Conservation (phyloP, 2,329 filamentous ascomycete genomes). For the Stagonosporopsis tanaceti region DNA sequence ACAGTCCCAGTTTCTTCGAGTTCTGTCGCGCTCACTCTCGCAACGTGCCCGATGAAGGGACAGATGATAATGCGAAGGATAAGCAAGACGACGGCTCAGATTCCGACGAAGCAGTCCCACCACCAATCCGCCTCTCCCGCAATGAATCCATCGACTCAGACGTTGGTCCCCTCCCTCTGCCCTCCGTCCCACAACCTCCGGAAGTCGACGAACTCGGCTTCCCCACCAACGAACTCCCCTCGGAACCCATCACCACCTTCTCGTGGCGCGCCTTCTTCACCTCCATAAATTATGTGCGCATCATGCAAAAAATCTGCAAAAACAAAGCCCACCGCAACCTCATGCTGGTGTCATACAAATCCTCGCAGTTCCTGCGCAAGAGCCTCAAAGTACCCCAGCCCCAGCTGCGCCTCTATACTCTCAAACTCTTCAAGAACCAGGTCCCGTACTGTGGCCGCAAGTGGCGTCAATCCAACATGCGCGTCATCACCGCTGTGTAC, state of each 20-base stretch:
- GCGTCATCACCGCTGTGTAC: slow-evolving; percentile 96
- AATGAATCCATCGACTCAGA: slow-evolving; percentile 42
- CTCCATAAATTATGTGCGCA: slow-evolving; percentile 90
- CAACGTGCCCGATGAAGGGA: slow-evolving; percentile 54
- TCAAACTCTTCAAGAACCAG: slow-evolving; percentile 98
- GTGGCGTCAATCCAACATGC: slow-evolving; percentile 98
- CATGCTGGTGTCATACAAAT: slow-evolving; percentile 94
- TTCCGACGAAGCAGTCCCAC: slow-evolving; percentile 77
- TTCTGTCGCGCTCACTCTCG: slow-evolving; percentile 82
- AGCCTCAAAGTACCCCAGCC: slow-evolving; percentile 89
- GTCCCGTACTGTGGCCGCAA: slow-evolving; percentile 98
- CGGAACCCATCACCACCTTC: slow-evolving; percentile 84
- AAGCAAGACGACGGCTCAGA: slow-evolving; percentile 43
- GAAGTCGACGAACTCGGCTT: slow-evolving; percentile 89
- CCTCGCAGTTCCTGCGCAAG: slow-evolving; percentile 88
- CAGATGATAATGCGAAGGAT: slow-evolving; percentile 26
- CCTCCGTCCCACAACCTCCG: slow-evolving; percentile 47
- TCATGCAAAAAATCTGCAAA: slow-evolving; percentile 97
- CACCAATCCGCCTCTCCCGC: slow-evolving; percentile 73
- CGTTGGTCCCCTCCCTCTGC: slow-evolving; percentile 33
- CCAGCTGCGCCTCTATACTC: slow-evolving; percentile 86
- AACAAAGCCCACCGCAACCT: slow-evolving; percentile 94
- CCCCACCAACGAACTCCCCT: slow-evolving; percentile 73
- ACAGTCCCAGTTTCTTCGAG: slow-evolving; percentile 77
- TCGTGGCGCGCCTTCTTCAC: slow-evolving; percentile 96